Evolutionary conservation across 768 basidiomycete species (phyloP).

Genomic region (Myochromella boudieri): DNA sequence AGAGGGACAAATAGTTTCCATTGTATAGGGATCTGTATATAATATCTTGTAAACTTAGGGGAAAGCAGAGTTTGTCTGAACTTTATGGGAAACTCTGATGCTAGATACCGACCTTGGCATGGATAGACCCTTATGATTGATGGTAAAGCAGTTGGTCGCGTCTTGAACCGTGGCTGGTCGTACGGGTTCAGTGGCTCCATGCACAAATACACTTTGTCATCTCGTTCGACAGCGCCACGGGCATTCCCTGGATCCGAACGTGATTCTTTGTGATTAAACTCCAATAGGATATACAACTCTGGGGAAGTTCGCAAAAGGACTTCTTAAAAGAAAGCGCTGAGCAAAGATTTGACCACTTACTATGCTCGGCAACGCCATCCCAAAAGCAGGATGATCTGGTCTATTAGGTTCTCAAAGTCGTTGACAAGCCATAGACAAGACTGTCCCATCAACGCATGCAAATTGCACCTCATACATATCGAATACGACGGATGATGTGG

Average conservation of each 20-base stretch:
- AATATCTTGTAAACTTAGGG: no score
- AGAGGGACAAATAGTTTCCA: no score
- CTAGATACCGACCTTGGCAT: no score
- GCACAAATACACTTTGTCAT: slow-evolving; percentile 40
- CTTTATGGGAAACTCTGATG: no score
- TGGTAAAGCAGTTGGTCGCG: no score
- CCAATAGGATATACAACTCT: slow-evolving; percentile 40
- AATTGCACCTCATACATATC: slow-evolving; percentile 25
- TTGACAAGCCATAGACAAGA: slow-evolving; percentile 15
- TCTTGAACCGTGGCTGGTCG: slow-evolving; percentile 44
- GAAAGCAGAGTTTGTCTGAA: no score
- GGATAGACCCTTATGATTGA: no score
- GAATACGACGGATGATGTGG: slow-evolving; percentile 28
- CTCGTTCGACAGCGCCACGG: slow-evolving; percentile 41
- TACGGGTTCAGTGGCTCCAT: slow-evolving; percentile 45
- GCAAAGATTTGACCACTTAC: slow-evolving; percentile 30
- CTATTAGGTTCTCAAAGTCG: slow-evolving; percentile 31
- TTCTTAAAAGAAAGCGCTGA: slow-evolving; percentile 41
- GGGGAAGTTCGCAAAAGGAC: slow-evolving; percentile 31
- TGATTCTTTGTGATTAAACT: slow-evolving; percentile 42
- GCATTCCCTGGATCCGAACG: slow-evolving; percentile 58
- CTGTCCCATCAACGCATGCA: background rate
- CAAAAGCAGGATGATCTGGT: slow-evolving; percentile 24
- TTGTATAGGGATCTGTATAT: no score
- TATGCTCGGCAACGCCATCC: slow-evolving; percentile 20